A percentile compares a stretch with the other conserved stretches of the same genome.
Evolutionary conservation across 768 basidiomycete species (phyloP).

Genomic region (Amanita thiersii): DNA sequence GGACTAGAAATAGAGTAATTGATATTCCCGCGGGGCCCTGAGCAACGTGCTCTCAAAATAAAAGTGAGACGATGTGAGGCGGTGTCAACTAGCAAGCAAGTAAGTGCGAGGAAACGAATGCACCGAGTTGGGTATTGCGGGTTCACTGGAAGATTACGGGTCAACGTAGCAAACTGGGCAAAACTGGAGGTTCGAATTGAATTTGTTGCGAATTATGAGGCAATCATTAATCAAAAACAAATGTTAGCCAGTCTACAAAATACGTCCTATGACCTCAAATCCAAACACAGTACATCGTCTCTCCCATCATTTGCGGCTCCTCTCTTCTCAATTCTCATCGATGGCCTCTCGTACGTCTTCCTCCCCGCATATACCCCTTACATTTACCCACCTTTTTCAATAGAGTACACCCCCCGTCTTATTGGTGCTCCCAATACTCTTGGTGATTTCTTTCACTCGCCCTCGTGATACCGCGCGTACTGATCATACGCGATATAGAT

Average conservation of each 20-base stretch:
- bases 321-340: constrained; percentile 33
- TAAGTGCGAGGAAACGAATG: no score
- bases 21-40: no score
- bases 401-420: constrained; percentile 70
- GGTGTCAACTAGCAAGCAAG: no score
- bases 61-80: not conserved
- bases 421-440: constrained; percentile 90
- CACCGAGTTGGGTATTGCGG: not conserved
- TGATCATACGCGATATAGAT: constrained; percentile 37
- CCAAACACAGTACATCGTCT: constrained; percentile 45
- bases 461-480: constrained; percentile 13
- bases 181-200: constrained; percentile 2
- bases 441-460: constrained; percentile 42
- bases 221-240: not conserved
- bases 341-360: constrained; percentile 50
- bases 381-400: constrained; percentile 7
- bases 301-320: constrained; percentile 53
- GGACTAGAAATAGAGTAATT: not conserved
- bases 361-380: constrained; percentile 2
- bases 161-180: not conserved
- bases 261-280: constrained; percentile 26
- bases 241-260: constrained; percentile 13
- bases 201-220: constrained; percentile 1
- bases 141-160: not conserved
- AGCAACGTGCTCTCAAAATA: not conserved